Evolutionary conservation across 2,329 filamentous ascomycete species (phyloP).

Genomic region (Beauveria medogensis): DNA sequence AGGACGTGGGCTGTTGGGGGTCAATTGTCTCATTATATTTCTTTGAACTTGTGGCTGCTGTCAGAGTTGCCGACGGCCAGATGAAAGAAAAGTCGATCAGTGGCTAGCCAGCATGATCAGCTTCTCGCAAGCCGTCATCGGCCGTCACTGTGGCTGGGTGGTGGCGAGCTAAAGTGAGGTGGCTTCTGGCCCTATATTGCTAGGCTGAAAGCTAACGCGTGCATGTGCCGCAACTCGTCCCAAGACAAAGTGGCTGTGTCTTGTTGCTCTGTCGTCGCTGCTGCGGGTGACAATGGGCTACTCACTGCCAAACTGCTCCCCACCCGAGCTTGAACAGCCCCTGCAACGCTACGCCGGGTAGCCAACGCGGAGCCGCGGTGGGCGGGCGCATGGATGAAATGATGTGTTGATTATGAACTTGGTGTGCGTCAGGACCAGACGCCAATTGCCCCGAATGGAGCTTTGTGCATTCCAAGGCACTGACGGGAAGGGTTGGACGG

Average conservation of each 20-base stretch:
- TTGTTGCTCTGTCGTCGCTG: background rate
- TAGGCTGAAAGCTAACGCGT: background rate
- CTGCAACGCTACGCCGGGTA: constrained; percentile 1
- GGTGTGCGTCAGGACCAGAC: background rate
- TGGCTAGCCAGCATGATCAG: background rate
- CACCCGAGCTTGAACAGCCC: background rate
- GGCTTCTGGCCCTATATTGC: background rate
- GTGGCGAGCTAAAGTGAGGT: background rate
- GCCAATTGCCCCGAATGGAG: background rate
- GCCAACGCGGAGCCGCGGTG: constrained; percentile 6
- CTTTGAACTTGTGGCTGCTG: background rate
- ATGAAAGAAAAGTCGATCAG: background rate
- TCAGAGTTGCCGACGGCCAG: background rate
- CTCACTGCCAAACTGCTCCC: background rate
- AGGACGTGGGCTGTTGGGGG: no score
- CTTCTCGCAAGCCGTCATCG: background rate
- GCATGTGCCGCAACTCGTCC: background rate
- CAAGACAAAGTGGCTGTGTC: background rate
- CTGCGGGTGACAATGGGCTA: background rate
- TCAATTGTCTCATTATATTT: background rate
- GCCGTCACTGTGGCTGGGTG: background rate
- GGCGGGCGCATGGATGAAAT: background rate
- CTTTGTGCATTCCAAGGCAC: background rate
- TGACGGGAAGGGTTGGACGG: background rate
- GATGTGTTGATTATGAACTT: background rate